Conservation (phyloP, 495 filamentous ascomycete species). For the Aspergillus sclerotiicarbonarius region DNA sequence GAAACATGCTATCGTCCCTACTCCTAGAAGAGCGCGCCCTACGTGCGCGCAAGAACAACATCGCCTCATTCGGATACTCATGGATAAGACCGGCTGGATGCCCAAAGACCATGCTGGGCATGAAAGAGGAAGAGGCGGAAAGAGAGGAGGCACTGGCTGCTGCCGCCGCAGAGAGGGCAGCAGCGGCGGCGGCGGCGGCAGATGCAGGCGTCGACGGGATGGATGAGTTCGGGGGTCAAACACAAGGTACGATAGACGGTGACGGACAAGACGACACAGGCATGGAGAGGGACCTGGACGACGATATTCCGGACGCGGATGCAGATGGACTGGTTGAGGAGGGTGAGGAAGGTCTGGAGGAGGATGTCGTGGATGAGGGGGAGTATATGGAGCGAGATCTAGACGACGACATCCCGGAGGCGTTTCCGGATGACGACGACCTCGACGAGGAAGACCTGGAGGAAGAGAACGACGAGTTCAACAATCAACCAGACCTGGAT, state of each 20-base stretch:
- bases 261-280: slow-evolving; percentile 31
- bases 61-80: slow-evolving; percentile 68
- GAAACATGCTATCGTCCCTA: slow-evolving; percentile 55
- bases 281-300: slow-evolving; percentile 36
- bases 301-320: slow-evolving; percentile 24
- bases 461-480: slow-evolving; percentile 33
- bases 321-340: slow-evolving; percentile 41
- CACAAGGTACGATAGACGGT: slow-evolving; percentile 19
- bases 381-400: slow-evolving; percentile 47
- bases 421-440: slow-evolving; percentile 46
- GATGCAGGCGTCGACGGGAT: slow-evolving; percentile 31
- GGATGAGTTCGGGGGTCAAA: slow-evolving; percentile 21
- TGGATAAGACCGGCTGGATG: slow-evolving; percentile 81
- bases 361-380: slow-evolving; percentile 40
- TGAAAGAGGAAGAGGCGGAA: slow-evolving; percentile 77
- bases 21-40: slow-evolving; percentile 66
- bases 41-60: slow-evolving; percentile 65
- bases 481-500: slow-evolving; percentile 45
- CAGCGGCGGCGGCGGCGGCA: slow-evolving; percentile 60
- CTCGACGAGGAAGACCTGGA: slow-evolving; percentile 34
- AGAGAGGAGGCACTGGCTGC: slow-evolving; percentile 74
- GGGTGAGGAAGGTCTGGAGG: slow-evolving; percentile 41
- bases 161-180: slow-evolving; percentile 63
- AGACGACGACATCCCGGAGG: slow-evolving; percentile 53
- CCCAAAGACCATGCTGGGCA: slow-evolving; percentile 70